Conservation (phyloP, 2,329 filamentous ascomycete species). For the Orbilia quercus region DNA sequence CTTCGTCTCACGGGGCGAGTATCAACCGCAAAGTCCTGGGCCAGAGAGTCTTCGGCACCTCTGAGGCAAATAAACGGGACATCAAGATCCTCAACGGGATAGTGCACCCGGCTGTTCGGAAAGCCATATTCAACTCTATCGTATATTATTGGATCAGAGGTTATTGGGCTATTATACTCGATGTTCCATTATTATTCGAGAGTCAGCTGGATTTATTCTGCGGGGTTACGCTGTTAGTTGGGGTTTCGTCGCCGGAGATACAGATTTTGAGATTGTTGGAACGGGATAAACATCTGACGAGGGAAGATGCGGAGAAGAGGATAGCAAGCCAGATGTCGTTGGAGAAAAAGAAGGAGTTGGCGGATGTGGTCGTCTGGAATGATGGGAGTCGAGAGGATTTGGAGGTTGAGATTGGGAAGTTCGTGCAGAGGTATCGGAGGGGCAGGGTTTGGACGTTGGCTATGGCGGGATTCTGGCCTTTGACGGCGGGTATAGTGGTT, state of each 20-base stretch:
- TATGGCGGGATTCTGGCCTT: constrained; percentile 75
- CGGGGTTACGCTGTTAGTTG: constrained; percentile 86
- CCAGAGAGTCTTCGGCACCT: constrained; percentile 83
- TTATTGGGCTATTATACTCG: constrained; percentile 88
- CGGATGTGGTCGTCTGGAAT: constrained; percentile 87
- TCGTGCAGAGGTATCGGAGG: constrained; percentile 75
- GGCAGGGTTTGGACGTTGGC: constrained; percentile 87
- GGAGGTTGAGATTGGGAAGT: constrained; percentile 73
- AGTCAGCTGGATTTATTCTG: constrained; percentile 85
- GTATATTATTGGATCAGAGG: constrained; percentile 79
- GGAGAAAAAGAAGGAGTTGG: constrained; percentile 80
- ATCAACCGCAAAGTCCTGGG: constrained; percentile 89
- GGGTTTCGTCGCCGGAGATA: constrained; percentile 77
- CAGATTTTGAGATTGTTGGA: constrained; percentile 83
- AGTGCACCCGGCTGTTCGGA: constrained; percentile 88
- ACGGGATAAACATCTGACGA: constrained; percentile 82
- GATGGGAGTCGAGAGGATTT: constrained; percentile 79
- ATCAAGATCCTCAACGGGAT: constrained; percentile 84
- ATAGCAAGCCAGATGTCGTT: constrained; percentile 90
- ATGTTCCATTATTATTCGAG: constrained; percentile 93
- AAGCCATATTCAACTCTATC: constrained; percentile 81
- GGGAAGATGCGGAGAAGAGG: constrained; percentile 87
- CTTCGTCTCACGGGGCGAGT: constrained; percentile 62
- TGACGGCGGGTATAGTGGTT: constrained; percentile 75
- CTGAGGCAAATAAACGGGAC: constrained; percentile 76